phyloP scores from a whole-genome alignment of 768 basidiomycete species.

The Lyophyllum decastes region DNA sequence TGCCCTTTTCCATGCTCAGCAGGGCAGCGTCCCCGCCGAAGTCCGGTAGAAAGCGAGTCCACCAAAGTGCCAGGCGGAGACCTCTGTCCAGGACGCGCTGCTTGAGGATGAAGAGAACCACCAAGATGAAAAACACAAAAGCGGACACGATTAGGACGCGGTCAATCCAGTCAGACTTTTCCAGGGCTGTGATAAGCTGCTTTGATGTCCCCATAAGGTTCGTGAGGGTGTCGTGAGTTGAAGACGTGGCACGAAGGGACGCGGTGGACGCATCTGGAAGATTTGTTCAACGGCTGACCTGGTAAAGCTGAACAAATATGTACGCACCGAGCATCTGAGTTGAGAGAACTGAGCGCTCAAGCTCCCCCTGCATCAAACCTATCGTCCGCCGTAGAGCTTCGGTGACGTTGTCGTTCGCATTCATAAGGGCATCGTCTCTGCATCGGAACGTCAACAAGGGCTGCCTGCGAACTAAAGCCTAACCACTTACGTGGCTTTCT shows the following conservation, averaged over 20 bases:
- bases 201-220: constrained; percentile 77
- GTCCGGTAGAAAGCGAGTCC: constrained; percentile 75
- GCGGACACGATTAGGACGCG: constrained; percentile 81
- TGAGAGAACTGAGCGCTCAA: constrained; percentile 86
- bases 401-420: constrained; percentile 87
- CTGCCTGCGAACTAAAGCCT: neutral
- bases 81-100: constrained; percentile 83
- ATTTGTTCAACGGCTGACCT: neutral
- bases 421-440: constrained; percentile 86
- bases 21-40: constrained; percentile 38
- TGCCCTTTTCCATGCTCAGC: constrained; percentile 37
- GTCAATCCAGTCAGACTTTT: constrained; percentile 91
- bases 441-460: neutral
- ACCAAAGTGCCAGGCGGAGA: constrained; percentile 82
- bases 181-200: constrained; percentile 82
- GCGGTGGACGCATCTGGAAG: constrained; percentile 73
- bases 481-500: constrained; percentile 61
- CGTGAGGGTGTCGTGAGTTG: constrained; percentile 75
- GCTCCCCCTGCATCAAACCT: constrained; percentile 85
- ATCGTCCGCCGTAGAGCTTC: constrained; percentile 85
- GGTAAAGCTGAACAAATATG: neutral
- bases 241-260: constrained; percentile 71
- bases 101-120: constrained; percentile 86
- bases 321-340: constrained; percentile 79
- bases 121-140: constrained; percentile 81